phyloP scores from a whole-genome alignment of 257 asterid species.

The Apocynum venetum region DNA sequence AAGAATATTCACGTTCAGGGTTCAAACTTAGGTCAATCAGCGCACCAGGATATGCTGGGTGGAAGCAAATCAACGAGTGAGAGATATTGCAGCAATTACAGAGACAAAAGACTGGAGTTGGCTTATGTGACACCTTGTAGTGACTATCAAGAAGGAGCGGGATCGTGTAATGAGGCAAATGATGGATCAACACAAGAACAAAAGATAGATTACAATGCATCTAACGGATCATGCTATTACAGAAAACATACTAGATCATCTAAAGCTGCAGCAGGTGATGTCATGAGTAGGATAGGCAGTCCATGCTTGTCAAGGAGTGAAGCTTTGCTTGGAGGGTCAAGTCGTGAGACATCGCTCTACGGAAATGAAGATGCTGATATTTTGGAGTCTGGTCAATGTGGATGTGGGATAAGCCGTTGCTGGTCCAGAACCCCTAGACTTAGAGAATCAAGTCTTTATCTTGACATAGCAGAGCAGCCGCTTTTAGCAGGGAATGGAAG shows the following conservation, averaged over 20 bases:
- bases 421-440: slow-evolving; percentile 60
- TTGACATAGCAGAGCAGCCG: slow-evolving; percentile 46
- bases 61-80: slow-evolving; percentile 32
- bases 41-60: slow-evolving; percentile 13
- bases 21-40: slow-evolving; percentile 16
- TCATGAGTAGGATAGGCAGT: slow-evolving; percentile 38
- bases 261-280: slow-evolving; percentile 37
- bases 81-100: slow-evolving; percentile 26
- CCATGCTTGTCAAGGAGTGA: slow-evolving; percentile 40
- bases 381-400: slow-evolving; percentile 51
- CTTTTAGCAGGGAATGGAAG: slow-evolving; percentile 39
- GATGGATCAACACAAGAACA: slow-evolving; percentile 31
- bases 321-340: slow-evolving; percentile 28
- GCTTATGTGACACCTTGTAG: slow-evolving; percentile 21
- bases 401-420: slow-evolving; percentile 73
- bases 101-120: slow-evolving; percentile 35
- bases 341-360: slow-evolving; percentile 27
- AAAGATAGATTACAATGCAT: slow-evolving; percentile 19
- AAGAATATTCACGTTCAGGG: slow-evolving; percentile 9
- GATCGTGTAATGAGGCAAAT: slow-evolving; percentile 49
- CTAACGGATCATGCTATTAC: slow-evolving; percentile 22
- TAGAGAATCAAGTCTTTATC: slow-evolving; percentile 37
- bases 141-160: slow-evolving; percentile 37
- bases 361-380: slow-evolving; percentile 44
- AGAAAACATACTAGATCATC: slow-evolving; percentile 29